Evolutionary conservation across 2,329 filamentous ascomycete species (phyloP).

Genomic region (Emmonsiellopsis sp.): DNA sequence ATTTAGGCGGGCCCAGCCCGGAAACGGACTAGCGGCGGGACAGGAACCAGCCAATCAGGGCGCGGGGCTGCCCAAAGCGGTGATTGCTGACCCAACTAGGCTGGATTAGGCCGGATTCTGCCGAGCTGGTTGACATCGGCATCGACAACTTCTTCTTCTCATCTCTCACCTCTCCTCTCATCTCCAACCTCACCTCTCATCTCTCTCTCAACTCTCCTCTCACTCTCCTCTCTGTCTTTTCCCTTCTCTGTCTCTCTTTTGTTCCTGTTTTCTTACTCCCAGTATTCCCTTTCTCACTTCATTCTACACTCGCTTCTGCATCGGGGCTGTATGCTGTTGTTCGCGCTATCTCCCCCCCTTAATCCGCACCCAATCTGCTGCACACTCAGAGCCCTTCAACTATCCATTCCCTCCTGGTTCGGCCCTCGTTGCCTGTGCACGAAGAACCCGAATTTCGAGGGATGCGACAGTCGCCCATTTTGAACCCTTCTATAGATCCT

Average conservation of each 20-base stretch:
- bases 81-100: too few species aligned
- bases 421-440: too few species aligned
- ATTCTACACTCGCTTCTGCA: not conserved
- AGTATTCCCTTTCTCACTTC: not conserved
- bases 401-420: too few species aligned
- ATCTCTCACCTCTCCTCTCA: not conserved
- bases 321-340: not conserved
- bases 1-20: not conserved
- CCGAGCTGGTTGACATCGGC: not conserved
- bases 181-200: too few species aligned
- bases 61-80: not conserved
- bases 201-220: not conserved
- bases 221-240: not conserved
- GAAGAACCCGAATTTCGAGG: too few species aligned
- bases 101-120: not conserved
- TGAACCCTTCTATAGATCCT: too few species aligned
- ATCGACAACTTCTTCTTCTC: not conserved
- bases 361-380: not conserved
- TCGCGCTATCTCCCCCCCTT: not conserved
- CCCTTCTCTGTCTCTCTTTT: not conserved
- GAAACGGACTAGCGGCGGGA: not conserved
- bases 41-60: not conserved
- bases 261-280: not conserved
- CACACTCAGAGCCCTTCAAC: too few species aligned
- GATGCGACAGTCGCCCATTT: too few species aligned